phyloP scores from a whole-genome alignment of 169 alveolate genomes.

The Besnoitia besnoiti region DNA sequence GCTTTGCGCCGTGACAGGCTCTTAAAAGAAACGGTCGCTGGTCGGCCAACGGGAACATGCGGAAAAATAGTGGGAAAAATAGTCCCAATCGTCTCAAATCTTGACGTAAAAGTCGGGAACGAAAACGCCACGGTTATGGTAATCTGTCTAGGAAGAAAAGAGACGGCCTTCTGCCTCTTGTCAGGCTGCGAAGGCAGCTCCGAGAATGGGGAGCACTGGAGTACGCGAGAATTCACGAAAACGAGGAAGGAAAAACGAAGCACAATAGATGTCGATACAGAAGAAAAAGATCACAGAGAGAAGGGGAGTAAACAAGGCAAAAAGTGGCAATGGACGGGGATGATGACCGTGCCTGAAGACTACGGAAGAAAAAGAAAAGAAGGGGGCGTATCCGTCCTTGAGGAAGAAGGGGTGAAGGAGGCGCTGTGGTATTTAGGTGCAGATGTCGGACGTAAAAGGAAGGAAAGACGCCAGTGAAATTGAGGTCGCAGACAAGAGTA shows the following conservation, averaged over 20 bases:
- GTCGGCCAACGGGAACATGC: background rate
- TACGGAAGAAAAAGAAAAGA: background rate
- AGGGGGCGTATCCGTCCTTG: background rate
- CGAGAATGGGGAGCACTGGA: background rate
- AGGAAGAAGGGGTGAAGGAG: background rate
- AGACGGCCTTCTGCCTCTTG: too few species aligned
- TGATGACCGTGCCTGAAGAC: background rate
- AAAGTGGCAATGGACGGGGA: too few species aligned
- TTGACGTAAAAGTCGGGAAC: background rate
- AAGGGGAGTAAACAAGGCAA: background rate
- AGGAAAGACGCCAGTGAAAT: background rate
- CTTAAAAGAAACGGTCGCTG: background rate
- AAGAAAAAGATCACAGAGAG: background rate
- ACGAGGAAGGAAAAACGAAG: background rate
- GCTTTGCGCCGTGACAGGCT: background rate
- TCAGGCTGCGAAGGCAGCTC: too few species aligned
- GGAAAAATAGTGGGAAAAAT: background rate
- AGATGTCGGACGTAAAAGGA: background rate
- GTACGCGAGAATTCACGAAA: too few species aligned
- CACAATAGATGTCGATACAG: background rate
- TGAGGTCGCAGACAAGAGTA: background rate
- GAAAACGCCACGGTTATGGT: background rate
- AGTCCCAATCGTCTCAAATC: background rate
- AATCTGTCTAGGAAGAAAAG: too few species aligned
- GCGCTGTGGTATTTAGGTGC: background rate